Evolutionary conservation across 805 yeast species (phyloP).

Genomic region (Brettanomyces naardenensis): DNA sequence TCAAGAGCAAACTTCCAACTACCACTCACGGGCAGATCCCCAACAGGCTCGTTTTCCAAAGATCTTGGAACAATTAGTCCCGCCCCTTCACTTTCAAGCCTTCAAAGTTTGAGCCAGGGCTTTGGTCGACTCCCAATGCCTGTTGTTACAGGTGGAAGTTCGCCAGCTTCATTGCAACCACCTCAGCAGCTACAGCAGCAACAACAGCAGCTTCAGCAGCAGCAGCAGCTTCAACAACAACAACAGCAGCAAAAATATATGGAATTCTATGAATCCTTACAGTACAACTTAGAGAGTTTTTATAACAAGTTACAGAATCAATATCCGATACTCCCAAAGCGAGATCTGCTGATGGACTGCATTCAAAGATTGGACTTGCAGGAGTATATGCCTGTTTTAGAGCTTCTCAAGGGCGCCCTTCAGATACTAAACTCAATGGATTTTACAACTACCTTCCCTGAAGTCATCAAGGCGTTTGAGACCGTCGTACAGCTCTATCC

Average conservation of each 20-base stretch:
- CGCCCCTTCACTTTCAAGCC: constrained; percentile 13
- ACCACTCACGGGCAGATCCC: constrained; percentile 8
- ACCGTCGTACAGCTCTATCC: constrained; percentile 31
- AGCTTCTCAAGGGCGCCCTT: constrained; percentile 34
- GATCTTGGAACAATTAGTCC: neutral
- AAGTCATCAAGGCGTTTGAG: constrained; percentile 29
- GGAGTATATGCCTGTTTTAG: constrained; percentile 26
- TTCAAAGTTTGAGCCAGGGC: constrained; percentile 18
- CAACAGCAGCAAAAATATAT: constrained; percentile 11
- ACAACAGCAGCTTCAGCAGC: constrained; percentile 5
- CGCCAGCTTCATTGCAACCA: neutral
- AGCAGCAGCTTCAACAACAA: constrained; percentile 11
- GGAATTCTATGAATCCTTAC: constrained; percentile 20
- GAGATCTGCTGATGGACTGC: constrained; percentile 18
- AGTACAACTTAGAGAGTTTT: constrained; percentile 31
- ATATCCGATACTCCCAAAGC: constrained; percentile 39
- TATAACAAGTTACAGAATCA: constrained; percentile 35
- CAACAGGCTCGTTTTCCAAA: constrained; percentile 1
- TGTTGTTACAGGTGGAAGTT: neutral
- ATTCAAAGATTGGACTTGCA: constrained; percentile 23
- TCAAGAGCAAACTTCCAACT: constrained; percentile 18
- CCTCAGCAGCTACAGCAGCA: neutral
- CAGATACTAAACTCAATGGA: constrained; percentile 28
- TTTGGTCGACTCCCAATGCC: neutral
- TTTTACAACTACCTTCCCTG: constrained; percentile 22